phyloP scores from a whole-genome alignment of 2,329 filamentous ascomycete genomes.

The Ceratocystis ficicola region DNA sequence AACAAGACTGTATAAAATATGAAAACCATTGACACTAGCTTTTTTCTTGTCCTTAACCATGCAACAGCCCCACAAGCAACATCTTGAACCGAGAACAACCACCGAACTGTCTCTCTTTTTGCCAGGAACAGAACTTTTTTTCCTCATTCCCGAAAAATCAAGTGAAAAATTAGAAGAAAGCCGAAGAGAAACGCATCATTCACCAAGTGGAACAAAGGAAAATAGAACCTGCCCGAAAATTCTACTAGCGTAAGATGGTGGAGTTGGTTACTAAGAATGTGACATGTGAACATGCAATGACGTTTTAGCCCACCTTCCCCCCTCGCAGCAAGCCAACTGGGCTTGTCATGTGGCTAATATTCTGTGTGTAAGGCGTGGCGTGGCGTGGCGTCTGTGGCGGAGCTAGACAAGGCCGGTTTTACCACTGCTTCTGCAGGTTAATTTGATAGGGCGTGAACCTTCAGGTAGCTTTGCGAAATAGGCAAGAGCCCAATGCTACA shows the following conservation, averaged over 20 bases:
- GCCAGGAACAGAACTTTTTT: not conserved
- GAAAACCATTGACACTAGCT: slow-evolving; percentile 6
- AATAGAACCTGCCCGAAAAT: not conserved
- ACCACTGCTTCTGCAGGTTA: not conserved
- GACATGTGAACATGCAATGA: slow-evolving; percentile 8
- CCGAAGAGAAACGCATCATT: not conserved
- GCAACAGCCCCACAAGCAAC: not conserved
- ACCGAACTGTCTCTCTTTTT: not conserved
- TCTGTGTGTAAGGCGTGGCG: not conserved
- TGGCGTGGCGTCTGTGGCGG: slow-evolving; percentile 7
- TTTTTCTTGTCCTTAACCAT: not conserved
- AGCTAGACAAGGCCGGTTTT: not conserved
- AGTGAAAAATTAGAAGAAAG: too few relatives aligned
- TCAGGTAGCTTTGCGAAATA: not conserved
- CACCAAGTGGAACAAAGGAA: not conserved
- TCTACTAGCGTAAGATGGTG: not conserved
- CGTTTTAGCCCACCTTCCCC: not conserved
- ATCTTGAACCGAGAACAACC: not conserved
- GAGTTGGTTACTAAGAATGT: not conserved
- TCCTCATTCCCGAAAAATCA: not conserved
- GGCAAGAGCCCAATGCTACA: not conserved
- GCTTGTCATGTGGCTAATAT: not conserved
- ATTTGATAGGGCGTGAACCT: too few relatives aligned
- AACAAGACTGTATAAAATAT: not conserved
- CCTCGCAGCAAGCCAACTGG: not conserved